Evolutionary conservation across 805 yeast species (phyloP), one percentile per base, ranked within the genome.

Genomic region (Metschnikowia matae): DNA sequence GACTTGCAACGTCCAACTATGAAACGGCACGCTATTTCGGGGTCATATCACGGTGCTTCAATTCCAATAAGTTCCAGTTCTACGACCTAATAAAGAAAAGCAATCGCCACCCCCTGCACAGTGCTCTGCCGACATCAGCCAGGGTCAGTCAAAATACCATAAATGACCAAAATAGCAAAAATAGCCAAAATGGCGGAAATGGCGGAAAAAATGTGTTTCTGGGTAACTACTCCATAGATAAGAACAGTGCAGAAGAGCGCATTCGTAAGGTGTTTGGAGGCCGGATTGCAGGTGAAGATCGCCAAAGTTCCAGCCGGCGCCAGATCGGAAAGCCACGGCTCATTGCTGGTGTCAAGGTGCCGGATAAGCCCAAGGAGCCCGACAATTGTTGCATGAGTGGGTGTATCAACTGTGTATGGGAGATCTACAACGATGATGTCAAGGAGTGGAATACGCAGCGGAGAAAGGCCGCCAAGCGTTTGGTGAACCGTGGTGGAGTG

Each of bases 371-470:
- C 0, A 73, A 70, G 4, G 96, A 89, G 58, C 98, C 98, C 1
- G 96, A 91, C 59, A 90, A 92, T 66, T 92, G 99, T 66, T 92
- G 99, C 67, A 90, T 90, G 96, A 84, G 94, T 51, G 99, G 99
- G 1, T 92, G 99, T 67, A 83, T 89, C 31, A 90, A 92, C 67
- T 92, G 99, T 67, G 98, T 92, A 1, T 94, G 98, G 98, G 97
- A 91, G 60, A 70, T 88, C 48, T 92, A 82, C 64, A 84, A 86
- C 56, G 97, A 92, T 48, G 98, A 94, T 64, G 61, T 91, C 45
- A 84, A 82, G 54, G 89, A 89, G 33, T 94, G 97, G 96, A 81
- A 83, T 60, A 63, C 54, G 1, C 68, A 74, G 60, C 72, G 96
- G 17, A 68, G 67, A 36, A 64, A 74, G 49, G 97, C 96, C 0